These are phyloP conservation scores for Aspergillus fijiensis DNA, from an alignment of 2,329 filamentous ascomycete genomes.

Conservation along the genomic window DNA sequence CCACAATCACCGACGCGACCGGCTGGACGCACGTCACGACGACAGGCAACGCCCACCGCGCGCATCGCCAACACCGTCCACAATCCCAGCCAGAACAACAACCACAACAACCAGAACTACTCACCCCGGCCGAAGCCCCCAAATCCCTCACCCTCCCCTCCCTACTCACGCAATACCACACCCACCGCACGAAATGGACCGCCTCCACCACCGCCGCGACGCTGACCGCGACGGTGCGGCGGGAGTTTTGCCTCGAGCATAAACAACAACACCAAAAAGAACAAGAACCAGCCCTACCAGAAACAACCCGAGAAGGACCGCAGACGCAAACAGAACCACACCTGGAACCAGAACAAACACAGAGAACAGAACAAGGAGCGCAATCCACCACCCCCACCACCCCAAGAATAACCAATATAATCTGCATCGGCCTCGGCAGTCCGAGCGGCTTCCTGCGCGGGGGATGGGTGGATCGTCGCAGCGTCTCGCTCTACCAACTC, in stretches of 20 bases:
- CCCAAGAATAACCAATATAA: slow-evolving; percentile 1
- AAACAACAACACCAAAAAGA: not conserved
- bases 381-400: no score
- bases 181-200: slow-evolving; percentile 31
- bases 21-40: slow-evolving; percentile 48
- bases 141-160: slow-evolving; percentile 30
- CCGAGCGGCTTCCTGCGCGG: slow-evolving; percentile 43
- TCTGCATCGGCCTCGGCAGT: slow-evolving; percentile 44
- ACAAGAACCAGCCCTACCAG: not conserved
- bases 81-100: not conserved
- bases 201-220: slow-evolving; percentile 30
- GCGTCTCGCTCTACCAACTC: slow-evolving; percentile 43
- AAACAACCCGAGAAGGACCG: not conserved
- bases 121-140: slow-evolving; percentile 39
- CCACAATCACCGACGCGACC: slow-evolving; percentile 39
- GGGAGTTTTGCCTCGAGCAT: not conserved
- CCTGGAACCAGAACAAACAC: no score
- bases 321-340: not conserved
- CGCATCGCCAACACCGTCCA: slow-evolving; percentile 14
- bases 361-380: no score
- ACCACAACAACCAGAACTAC: not conserved
- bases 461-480: slow-evolving; percentile 44
- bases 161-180: slow-evolving; percentile 32
- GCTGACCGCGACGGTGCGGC: slow-evolving; percentile 15
- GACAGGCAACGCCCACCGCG: slow-evolving; percentile 28